These are phyloP conservation scores for Corylus heterophylla DNA, from an alignment of 306 rosid species.

Conservation along the genomic window DNA sequence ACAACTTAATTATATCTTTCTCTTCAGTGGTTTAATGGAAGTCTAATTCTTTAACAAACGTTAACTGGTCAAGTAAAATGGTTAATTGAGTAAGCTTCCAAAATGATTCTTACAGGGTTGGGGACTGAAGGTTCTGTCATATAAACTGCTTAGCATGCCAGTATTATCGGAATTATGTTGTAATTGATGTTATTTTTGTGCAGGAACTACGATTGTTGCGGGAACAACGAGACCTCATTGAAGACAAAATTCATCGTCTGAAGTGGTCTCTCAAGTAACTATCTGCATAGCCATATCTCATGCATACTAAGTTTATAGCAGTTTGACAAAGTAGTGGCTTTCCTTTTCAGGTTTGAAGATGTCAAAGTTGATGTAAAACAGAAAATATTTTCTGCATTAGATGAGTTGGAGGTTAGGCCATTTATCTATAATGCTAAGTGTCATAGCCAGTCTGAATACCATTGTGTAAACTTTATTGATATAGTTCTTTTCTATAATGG, in stretches of 20 bases:
- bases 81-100: background rate
- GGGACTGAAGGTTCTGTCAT: background rate
- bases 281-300: constrained; percentile 19
- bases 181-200: constrained; percentile 27
- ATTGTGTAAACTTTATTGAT: background rate
- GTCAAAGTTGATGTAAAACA: constrained; percentile 46
- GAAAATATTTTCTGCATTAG: constrained; percentile 44
- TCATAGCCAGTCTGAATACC: constrained; percentile 6
- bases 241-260: constrained; percentile 81
- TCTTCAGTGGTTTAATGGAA: background rate
- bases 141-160: background rate
- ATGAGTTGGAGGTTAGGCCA: constrained; percentile 64
- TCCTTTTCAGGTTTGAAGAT: constrained; percentile 59
- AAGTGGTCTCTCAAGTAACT: constrained; percentile 83
- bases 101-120: background rate
- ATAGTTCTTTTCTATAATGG: constrained; percentile 9
- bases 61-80: background rate
- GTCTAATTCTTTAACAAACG: background rate
- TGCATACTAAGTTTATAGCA: constrained; percentile 10
- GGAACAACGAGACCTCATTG: constrained; percentile 75
- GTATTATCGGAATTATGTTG: constrained; percentile 6
- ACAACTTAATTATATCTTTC: background rate
- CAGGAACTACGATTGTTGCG: constrained; percentile 80
- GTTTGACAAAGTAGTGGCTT: constrained; percentile 13
- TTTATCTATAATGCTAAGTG: constrained; percentile 6